phyloP scores from a whole-genome alignment of 1,284 basidiomycete species.

The Irpex rosettiformis region DNA sequence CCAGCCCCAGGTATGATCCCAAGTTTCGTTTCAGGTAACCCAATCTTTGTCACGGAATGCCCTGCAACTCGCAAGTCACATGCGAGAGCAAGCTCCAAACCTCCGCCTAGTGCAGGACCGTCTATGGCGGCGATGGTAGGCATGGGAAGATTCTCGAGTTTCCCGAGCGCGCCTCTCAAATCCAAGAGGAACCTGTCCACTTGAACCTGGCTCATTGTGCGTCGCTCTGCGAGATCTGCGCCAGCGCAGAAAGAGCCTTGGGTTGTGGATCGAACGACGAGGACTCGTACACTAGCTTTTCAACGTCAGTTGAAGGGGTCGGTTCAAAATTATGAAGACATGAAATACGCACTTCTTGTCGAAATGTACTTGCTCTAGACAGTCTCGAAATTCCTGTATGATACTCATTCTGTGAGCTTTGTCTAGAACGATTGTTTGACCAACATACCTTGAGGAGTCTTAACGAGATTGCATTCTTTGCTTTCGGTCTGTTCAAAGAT shows the following conservation, averaged over 20 bases:
- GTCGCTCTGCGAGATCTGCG: slow-evolving; percentile 86
- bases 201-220: slow-evolving; percentile 72
- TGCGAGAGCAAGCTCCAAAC: slow-evolving; percentile 82
- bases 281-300: slow-evolving; percentile 58
- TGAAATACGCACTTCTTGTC: slow-evolving; percentile 54
- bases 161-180: slow-evolving; percentile 69
- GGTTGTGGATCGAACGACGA: slow-evolving; percentile 76
- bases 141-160: slow-evolving; percentile 78
- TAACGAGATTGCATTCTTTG: slow-evolving; percentile 87
- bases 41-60: slow-evolving; percentile 68
- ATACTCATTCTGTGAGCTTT: slow-evolving; percentile 1
- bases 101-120: slow-evolving; percentile 90
- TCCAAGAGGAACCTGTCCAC: slow-evolving; percentile 80
- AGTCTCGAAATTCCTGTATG: slow-evolving; percentile 67
- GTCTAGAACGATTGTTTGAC: neutral
- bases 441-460: slow-evolving; percentile 62
- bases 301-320: neutral
- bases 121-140: slow-evolving; percentile 93
- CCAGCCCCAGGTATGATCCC: slow-evolving; percentile 97
- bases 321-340: slow-evolving; percentile 3
- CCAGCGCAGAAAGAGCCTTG: slow-evolving; percentile 88
- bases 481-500: slow-evolving; percentile 76
- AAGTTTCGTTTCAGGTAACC: slow-evolving; percentile 79
- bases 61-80: slow-evolving; percentile 87
- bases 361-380: slow-evolving; percentile 63